These are phyloP conservation scores for Penicillium canescens DNA, from an alignment of 495 filamentous ascomycete genomes.

Conservation along the genomic window DNA sequence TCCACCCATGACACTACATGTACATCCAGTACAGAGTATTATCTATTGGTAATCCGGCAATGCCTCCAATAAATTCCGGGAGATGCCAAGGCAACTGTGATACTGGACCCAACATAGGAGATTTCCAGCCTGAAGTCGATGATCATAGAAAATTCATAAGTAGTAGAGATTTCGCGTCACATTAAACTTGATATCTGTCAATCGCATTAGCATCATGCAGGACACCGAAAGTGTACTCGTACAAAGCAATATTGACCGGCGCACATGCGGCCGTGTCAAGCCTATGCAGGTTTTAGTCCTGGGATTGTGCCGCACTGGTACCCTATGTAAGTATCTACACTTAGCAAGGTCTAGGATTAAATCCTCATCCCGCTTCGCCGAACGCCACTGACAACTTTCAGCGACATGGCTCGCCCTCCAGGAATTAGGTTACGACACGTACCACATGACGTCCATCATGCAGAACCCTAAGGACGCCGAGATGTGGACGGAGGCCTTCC, in stretches of 20 bases:
- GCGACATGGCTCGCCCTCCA: slow-evolving; percentile 16
- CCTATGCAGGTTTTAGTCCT: slow-evolving; percentile 17
- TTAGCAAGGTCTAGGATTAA: neutral
- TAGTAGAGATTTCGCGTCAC: too few relatives aligned
- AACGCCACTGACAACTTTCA: slow-evolving; percentile 1
- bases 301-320: slow-evolving; percentile 16
- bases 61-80: too few relatives aligned
- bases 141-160: too few relatives aligned
- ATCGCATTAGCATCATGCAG: slow-evolving; percentile 5
- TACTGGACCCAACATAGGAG: too few relatives aligned
- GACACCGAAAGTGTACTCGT: slow-evolving; percentile 8
- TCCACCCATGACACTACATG: too few relatives aligned
- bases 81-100: too few relatives aligned
- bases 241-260: slow-evolving; percentile 9
- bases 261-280: slow-evolving; percentile 8
- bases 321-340: slow-evolving; percentile 7
- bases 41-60: too few relatives aligned
- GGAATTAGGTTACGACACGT: slow-evolving; percentile 16
- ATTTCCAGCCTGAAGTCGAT: too few relatives aligned
- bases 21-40: too few relatives aligned
- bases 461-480: slow-evolving; percentile 41
- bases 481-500: slow-evolving; percentile 53
- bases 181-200: neutral
- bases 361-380: neutral
- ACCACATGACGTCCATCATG: slow-evolving; percentile 21